These are phyloP conservation scores for Wallacemonas rigidus DNA, from an alignment of 208 protist species.

Conservation along the genomic window DNA sequence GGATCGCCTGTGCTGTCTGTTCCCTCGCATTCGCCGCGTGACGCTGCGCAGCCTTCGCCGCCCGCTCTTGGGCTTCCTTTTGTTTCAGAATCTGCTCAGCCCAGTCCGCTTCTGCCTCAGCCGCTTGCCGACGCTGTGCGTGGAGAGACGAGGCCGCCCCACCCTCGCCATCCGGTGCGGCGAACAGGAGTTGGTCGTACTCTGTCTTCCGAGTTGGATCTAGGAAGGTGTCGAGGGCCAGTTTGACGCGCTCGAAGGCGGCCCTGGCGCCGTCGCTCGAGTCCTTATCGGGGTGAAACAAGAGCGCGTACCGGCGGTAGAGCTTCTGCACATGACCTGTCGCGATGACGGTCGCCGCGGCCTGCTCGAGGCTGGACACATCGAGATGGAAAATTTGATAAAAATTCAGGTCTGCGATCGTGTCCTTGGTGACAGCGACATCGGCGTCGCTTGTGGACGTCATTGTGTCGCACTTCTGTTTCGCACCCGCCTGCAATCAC, in stretches of 20 bases:
- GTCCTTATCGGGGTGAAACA: slow-evolving; percentile 90
- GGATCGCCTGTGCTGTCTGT: slow-evolving; percentile 43
- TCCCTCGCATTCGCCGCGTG: slow-evolving; percentile 42
- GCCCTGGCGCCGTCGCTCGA: slow-evolving; percentile 49
- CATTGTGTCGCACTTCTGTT: neutral
- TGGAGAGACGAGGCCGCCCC: neutral
- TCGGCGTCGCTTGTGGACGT: neutral
- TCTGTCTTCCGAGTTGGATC: slow-evolving; percentile 37
- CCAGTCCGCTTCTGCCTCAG: slow-evolving; percentile 51
- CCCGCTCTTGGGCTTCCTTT: slow-evolving; percentile 39
- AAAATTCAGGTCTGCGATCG: slow-evolving; percentile 46
- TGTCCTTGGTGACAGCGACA: slow-evolving; percentile 51
- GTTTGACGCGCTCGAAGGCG: slow-evolving; percentile 68
- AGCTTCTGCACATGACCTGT: slow-evolving; percentile 21
- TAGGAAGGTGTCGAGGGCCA: slow-evolving; percentile 63
- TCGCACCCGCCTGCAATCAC: no score
- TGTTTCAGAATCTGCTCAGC: slow-evolving; percentile 58
- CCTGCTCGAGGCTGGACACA: slow-evolving; percentile 1
- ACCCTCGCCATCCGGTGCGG: neutral
- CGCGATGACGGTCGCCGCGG: slow-evolving; percentile 19
- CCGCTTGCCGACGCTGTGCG: slow-evolving; percentile 40
- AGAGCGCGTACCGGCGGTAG: slow-evolving; percentile 75
- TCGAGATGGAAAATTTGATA: slow-evolving; percentile 67
- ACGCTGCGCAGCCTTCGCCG: slow-evolving; percentile 28
- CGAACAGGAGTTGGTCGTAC: slow-evolving; percentile 40